phyloP scores from a whole-genome alignment of 2,329 filamentous ascomycete species.

The Aspergillus bombycis region DNA sequence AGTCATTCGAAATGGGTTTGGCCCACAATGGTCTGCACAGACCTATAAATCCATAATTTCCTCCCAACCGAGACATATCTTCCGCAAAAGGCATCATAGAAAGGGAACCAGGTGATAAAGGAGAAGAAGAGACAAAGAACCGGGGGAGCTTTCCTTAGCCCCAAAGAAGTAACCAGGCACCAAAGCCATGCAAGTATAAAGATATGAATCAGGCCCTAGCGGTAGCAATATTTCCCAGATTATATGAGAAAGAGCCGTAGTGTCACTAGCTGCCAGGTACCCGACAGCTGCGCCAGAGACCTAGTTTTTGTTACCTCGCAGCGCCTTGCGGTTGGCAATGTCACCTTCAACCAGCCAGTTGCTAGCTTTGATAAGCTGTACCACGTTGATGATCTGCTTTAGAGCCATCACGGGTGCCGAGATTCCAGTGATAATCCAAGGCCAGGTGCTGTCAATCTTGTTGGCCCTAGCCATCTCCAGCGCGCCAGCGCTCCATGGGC shows the following conservation, averaged over 20 bases:
- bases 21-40: conserved; percentile 15
- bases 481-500: conserved; percentile 88
- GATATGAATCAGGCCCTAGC: conserved; percentile 2
- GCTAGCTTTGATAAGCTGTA: conserved; percentile 92
- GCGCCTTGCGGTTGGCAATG: conserved; percentile 62
- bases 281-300: background rate
- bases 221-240: background rate
- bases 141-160: conserved; percentile 14
- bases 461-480: conserved; percentile 92
- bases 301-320: conserved; percentile 40
- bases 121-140: conserved; percentile 16
- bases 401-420: conserved; percentile 84
- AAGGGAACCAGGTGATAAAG: conserved; percentile 13
- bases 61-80: conserved; percentile 16
- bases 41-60: conserved; percentile 19
- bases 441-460: conserved; percentile 78
- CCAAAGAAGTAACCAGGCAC: conserved; percentile 31
- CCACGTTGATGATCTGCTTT: conserved; percentile 92
- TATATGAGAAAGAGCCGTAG: background rate
- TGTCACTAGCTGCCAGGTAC: background rate
- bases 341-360: conserved; percentile 94
- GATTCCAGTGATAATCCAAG: conserved; percentile 79
- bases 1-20: conserved; percentile 12
- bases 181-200: conserved; percentile 35
- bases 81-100: conserved; percentile 5